Percentiles rank a stretch among this genome's conserved stretches.
Evolutionary conservation across 2,329 filamentous ascomycete genomes (phyloP).

Genomic region (Apiospora malaysiana): DNA sequence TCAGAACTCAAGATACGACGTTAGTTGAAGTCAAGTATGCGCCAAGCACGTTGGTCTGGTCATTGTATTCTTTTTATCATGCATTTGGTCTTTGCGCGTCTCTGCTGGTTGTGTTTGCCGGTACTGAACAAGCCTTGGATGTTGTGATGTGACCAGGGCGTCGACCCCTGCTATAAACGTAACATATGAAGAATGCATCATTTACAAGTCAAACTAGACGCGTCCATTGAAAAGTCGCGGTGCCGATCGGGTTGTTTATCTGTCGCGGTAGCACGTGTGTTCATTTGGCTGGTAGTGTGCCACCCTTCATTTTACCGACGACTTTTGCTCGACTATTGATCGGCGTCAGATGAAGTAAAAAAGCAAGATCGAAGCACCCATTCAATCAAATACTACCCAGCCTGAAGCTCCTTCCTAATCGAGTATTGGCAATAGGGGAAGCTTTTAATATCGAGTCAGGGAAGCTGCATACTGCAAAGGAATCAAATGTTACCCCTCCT

Average conservation of each 20-base stretch:
- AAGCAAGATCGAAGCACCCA: slow-evolving; percentile 1
- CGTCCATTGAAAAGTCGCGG: not conserved
- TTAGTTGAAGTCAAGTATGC: not conserved
- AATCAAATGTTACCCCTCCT: not conserved
- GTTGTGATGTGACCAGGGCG: not conserved
- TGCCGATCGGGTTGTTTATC: not conserved
- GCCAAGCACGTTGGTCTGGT: not conserved
- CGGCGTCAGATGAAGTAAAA: not conserved
- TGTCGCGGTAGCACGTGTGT: not conserved
- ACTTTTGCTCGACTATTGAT: not conserved
- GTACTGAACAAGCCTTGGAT: not conserved
- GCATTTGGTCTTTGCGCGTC: not conserved
- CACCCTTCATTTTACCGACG: not conserved
- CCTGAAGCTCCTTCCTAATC: slow-evolving; percentile 2
- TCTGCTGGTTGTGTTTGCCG: not conserved
- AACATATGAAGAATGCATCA: not conserved
- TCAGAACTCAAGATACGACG: not conserved
- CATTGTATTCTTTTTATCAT: not conserved
- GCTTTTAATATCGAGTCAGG: slow-evolving; percentile 14
- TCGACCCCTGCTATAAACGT: not conserved
- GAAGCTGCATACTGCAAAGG: not conserved
- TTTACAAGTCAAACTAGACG: not conserved
- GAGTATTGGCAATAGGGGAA: not conserved
- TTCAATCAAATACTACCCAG: not conserved
- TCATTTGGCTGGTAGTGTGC: not conserved